Evolutionary conservation across 2,329 filamentous ascomycete genomes (phyloP).

Genomic region (Fusarium luffae): DNA sequence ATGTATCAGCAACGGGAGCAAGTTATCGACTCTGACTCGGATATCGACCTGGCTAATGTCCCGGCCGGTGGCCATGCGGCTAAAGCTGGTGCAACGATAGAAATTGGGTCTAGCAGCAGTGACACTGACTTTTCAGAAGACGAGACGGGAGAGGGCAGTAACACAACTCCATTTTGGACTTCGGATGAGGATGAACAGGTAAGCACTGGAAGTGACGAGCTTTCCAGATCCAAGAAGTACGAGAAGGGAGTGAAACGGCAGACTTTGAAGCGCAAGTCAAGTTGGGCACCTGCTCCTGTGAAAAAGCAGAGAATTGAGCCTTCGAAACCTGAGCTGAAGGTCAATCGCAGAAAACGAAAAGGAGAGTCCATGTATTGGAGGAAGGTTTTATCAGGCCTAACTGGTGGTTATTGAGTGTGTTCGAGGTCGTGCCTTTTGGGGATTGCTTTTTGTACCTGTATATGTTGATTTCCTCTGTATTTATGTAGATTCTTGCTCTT

Average conservation of each 20-base stretch:
- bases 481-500: background rate
- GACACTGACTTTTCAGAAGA: slow-evolving; percentile 10
- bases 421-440: background rate
- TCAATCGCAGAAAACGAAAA: background rate
- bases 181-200: background rate
- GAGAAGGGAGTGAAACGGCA: background rate
- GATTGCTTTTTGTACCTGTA: background rate
- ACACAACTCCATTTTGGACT: slow-evolving; percentile 1
- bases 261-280: slow-evolving; percentile 30
- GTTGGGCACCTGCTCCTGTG: background rate
- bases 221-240: background rate
- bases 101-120: slow-evolving; percentile 1
- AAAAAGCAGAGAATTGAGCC: slow-evolving; percentile 7
- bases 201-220: background rate
- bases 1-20: slow-evolving; percentile 18
- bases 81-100: background rate
- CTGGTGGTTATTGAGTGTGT: background rate
- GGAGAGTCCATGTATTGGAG: background rate
- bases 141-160: slow-evolving; percentile 10
- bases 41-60: background rate
- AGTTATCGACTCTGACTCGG: background rate
- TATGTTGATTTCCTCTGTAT: background rate
- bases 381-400: background rate
- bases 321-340: background rate
- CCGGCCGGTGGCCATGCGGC: background rate